Conservation (phyloP, 1,284 basidiomycete genomes). For the Moesziomyces sp. region DNA sequence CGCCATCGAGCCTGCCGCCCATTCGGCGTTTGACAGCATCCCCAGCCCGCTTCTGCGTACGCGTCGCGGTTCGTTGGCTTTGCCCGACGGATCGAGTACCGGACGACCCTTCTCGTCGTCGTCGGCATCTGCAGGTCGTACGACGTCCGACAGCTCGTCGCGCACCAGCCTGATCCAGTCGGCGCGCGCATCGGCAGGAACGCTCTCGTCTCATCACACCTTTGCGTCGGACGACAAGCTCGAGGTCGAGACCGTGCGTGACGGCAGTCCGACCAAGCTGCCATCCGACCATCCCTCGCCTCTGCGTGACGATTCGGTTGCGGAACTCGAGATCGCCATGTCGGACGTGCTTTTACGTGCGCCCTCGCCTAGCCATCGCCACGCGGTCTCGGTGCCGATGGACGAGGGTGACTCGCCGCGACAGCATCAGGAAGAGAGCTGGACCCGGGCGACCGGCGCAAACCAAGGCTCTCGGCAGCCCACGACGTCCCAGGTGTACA, state of each 20-base stretch:
- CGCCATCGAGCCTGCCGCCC: conserved; percentile 42
- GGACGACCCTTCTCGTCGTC: conserved; percentile 23
- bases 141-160: conserved; percentile 15
- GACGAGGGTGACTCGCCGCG: conserved; percentile 43
- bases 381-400: conserved; percentile 33
- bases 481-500: conserved; percentile 12
- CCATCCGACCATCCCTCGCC: neutral
- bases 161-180: conserved; percentile 18
- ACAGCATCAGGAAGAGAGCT: conserved; percentile 37
- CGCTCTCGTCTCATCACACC: conserved; percentile 24
- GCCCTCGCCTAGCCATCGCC: conserved; percentile 6
- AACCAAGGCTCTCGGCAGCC: neutral
- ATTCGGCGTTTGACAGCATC: conserved; percentile 48
- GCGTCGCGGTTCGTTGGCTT: conserved; percentile 22
- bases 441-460: conserved; percentile 15
- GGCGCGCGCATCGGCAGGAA: conserved; percentile 27
- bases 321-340: conserved; percentile 21
- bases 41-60: conserved; percentile 40
- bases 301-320: conserved; percentile 2
- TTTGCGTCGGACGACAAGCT: conserved; percentile 17
- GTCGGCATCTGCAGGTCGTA: conserved; percentile 16
- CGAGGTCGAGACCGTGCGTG: conserved; percentile 32
- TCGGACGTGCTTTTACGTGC: conserved; percentile 9
- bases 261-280: conserved; percentile 15
- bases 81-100: conserved; percentile 6